Base-by-base conservation (phyloP, 768 basidiomycete species). In the Boletellus ananas region DNA sequence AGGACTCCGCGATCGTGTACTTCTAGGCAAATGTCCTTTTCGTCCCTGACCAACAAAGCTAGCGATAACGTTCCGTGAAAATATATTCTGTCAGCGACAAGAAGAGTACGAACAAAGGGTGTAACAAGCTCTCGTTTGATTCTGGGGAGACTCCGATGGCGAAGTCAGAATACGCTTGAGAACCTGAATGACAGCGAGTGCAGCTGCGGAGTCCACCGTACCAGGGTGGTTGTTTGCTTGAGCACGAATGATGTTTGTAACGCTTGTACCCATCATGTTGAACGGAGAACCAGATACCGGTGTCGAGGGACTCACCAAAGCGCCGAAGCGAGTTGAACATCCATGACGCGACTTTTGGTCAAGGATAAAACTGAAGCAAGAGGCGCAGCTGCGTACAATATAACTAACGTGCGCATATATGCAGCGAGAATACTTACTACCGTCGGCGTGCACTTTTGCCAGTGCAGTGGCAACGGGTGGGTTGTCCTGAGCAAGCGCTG, bases 1-100 rank as follows among this genome's bases (percentile, higher is more conserved):
- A 94, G 69, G 8, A 80, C 81, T 0, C 84, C 84, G 20, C 81
- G 79, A n/a, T 90, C 85, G 25, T 75, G 80, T 0, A 90, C 90
- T 3, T 75, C 72, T 48, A 83, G 71, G 56, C 88, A 85, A 0
- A 93, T 71, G 1, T 76, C 71, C 0, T 75, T 71, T 58, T 92
- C 81, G 56, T 94, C 93, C 16, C 75, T 71, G 3, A 90, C 82
- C 1, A 95, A 76, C 61, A 81, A 63, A 65, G 84, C 86, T 81
- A 23, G 9, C 46, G 18, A 40, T 17, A 31, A 39, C 0, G 4
- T 33, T 33, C 6, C 21, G 0, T 41, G 36, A 52, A 23, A 16
- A 6, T 3, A 16, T 29, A 29, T 44, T 17, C 36, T 39, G n/a
- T 25, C 9, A n/a, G 14, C 10, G 43, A 37, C 34, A 9, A 27